Percentiles rank a stretch among this genome's conserved stretches.
These are phyloP conservation scores for Colletotrichum cordylinicola DNA, from an alignment of 2,329 filamentous ascomycete species.

Conservation along the genomic window DNA sequence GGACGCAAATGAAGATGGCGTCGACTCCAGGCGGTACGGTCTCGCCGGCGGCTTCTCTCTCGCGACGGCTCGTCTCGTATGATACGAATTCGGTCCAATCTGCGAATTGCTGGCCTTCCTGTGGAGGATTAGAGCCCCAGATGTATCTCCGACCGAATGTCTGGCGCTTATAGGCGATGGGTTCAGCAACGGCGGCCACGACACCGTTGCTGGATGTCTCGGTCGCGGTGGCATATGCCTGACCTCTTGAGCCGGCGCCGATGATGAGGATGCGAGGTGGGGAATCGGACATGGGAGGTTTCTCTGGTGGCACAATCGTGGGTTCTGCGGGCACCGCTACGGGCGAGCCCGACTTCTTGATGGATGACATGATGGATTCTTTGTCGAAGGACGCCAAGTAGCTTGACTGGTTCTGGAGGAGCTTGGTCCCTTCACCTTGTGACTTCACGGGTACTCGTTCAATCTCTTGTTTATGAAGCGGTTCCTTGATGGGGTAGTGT, in stretches of 20 bases:
- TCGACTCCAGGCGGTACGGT: constrained; percentile 62
- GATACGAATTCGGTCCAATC: constrained; percentile 79
- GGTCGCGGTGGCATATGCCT: constrained; percentile 75
- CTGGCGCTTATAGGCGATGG: constrained; percentile 76
- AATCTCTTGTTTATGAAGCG: neutral
- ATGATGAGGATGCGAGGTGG: constrained; percentile 78
- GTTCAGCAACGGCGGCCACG: constrained; percentile 83
- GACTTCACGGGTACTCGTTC: neutral
- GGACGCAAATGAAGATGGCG: constrained; percentile 69
- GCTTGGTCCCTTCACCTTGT: neutral
- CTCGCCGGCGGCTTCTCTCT: constrained; percentile 54
- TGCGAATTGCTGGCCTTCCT: constrained; percentile 71
- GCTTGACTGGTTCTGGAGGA: neutral
- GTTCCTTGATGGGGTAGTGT: neutral
- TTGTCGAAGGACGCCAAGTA: neutral
- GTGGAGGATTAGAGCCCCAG: constrained; percentile 61
- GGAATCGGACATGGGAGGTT: constrained; percentile 49
- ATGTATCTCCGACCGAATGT: constrained; percentile 76
- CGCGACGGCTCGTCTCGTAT: constrained; percentile 71
- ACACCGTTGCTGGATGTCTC: constrained; percentile 68
- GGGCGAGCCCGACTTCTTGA: constrained; percentile 16
- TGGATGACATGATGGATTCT: constrained; percentile 6
- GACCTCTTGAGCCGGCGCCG: constrained; percentile 81
- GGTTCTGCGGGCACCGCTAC: constrained; percentile 20
- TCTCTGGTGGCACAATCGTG: constrained; percentile 39